Evolutionary conservation across 139 green algal genomes (phyloP).

Genomic region (Yamagishiella unicocca): DNA sequence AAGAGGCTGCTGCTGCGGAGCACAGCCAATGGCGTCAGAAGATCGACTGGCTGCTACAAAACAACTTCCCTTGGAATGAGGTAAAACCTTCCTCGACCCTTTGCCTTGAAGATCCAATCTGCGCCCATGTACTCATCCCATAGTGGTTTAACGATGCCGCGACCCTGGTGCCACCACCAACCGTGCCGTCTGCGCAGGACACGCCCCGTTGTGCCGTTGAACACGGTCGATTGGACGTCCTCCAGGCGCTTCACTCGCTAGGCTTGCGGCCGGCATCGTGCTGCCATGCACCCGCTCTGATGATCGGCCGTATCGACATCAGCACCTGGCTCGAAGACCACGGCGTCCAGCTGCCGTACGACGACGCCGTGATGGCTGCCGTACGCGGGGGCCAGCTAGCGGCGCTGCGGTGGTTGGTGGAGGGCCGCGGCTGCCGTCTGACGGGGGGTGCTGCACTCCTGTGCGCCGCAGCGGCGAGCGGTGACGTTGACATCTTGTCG

Average conservation of each 20-base stretch:
- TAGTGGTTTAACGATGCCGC: no score
- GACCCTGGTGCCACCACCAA: not conserved
- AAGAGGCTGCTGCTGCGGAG: not conserved
- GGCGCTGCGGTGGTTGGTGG: slow-evolving; percentile 3
- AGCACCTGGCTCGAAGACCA: slow-evolving; percentile 3
- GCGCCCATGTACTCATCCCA: no score
- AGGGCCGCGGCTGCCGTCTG: not conserved
- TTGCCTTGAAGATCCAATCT: no score
- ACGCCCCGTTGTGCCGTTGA: not conserved
- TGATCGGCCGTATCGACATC: not conserved
- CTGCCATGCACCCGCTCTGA: slow-evolving; percentile 1
- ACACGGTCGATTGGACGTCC: not conserved
- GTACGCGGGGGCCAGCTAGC: not conserved
- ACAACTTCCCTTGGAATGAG: not conserved
- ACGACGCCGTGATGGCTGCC: not conserved
- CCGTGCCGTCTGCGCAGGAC: not conserved
- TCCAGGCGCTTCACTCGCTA: not conserved
- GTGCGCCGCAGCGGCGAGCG: not conserved
- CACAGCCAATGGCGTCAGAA: slow-evolving; percentile 12
- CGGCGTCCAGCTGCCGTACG: not conserved
- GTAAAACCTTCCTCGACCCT: no score
- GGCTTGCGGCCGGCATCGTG: not conserved
- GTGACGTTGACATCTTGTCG: not conserved
- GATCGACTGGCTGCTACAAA: slow-evolving; percentile 3
- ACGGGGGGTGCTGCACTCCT: not conserved